Percentiles rank a stretch among this genome's conserved stretches.
Conservation (phyloP, 352 stramenopile species). For the Phytopythium vexans region DNA sequence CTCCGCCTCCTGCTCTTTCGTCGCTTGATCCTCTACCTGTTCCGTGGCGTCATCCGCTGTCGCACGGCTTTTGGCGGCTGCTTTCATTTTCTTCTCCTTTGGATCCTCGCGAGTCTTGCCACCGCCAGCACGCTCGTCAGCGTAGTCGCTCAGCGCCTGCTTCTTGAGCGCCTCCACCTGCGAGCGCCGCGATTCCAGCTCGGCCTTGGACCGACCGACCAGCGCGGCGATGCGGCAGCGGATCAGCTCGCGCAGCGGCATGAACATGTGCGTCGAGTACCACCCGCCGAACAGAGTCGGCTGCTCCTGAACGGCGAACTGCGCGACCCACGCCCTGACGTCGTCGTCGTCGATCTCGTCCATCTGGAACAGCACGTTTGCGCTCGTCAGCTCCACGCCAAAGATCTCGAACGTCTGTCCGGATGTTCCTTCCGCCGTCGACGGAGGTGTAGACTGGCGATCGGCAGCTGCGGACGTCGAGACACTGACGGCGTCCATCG, state of each 20-base stretch:
- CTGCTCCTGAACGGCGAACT: constrained; percentile 38
- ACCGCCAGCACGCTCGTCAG: constrained; percentile 32
- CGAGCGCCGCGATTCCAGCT: constrained; percentile 61
- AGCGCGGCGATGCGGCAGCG: constrained; percentile 67
- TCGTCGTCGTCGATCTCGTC: constrained; percentile 73
- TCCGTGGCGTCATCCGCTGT: constrained; percentile 6
- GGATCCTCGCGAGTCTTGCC: constrained; percentile 9
- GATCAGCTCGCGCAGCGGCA: constrained; percentile 74
- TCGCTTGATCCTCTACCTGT: constrained; percentile 13
- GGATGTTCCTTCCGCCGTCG: constrained; percentile 1
- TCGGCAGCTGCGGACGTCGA: neutral
- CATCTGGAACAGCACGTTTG: constrained; percentile 73
- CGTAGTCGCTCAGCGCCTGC: constrained; percentile 56
- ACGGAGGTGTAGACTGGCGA: neutral
- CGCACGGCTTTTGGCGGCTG: constrained; percentile 1
- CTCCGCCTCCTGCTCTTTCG: constrained; percentile 26
- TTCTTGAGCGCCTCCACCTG: constrained; percentile 75
- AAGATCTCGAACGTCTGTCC: constrained; percentile 67
- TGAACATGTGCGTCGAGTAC: constrained; percentile 81
- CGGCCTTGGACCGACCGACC: constrained; percentile 62
- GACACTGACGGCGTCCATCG: constrained; percentile 16
- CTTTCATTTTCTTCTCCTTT: constrained; percentile 15
- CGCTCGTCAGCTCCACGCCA: constrained; percentile 61
- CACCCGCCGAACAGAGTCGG: constrained; percentile 68
- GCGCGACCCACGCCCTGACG: constrained; percentile 44